phyloP scores from a whole-genome alignment of 2,329 filamentous ascomycete genomes.

The Sclerotinia sclerotiorum region DNA sequence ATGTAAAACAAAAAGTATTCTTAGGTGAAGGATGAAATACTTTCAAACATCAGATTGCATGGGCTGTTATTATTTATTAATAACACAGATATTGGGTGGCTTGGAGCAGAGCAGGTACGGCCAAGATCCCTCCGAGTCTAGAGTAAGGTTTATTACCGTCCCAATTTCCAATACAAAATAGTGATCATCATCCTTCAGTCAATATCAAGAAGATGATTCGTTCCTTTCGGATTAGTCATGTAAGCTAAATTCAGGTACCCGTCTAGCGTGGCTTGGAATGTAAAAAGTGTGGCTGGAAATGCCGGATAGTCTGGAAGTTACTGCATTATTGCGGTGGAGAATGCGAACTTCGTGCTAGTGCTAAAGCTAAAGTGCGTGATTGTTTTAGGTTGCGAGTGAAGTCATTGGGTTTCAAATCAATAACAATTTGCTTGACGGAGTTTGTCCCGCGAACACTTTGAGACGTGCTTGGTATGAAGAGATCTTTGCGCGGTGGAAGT shows the following conservation, averaged over 20 bases:
- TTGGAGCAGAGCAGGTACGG: conserved; percentile 3
- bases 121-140: not conserved
- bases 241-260: not conserved
- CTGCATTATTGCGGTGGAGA: not conserved
- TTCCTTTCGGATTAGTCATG: not conserved
- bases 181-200: conserved; percentile 1
- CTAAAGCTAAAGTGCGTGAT: not conserved
- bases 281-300: not conserved
- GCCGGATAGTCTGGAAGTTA: not conserved
- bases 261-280: conserved; percentile 2
- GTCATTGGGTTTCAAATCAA: not conserved
- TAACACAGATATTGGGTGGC: conserved; percentile 10
- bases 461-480: not conserved
- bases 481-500: not conserved
- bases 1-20: conserved; percentile 5
- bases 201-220: conserved; percentile 11
- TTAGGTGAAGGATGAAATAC: not conserved
- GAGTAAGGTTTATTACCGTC: not conserved
- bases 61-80: not conserved
- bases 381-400: conserved; percentile 2
- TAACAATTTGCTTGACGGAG: not conserved
- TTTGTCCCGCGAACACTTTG: not conserved
- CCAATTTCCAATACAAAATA: not conserved
- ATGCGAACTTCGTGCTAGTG: not conserved
- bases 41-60: not conserved